Conservation (phyloP, 106 monocot species). For the Dendrobium huoshanense region DNA sequence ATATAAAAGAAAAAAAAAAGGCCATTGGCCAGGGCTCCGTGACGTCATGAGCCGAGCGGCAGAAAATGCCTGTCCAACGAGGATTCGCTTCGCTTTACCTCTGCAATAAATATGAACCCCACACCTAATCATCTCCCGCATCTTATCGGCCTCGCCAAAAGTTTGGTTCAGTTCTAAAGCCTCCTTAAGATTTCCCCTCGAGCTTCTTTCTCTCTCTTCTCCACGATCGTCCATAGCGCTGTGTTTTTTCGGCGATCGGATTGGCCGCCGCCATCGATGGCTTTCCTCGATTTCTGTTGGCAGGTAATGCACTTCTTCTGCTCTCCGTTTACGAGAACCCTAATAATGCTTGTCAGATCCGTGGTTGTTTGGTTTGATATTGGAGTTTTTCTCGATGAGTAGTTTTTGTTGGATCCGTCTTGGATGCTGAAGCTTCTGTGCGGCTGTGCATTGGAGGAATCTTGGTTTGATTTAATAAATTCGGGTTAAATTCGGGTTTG, state of each 20-base stretch:
- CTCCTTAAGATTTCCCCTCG: not conserved
- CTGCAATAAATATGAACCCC: not conserved
- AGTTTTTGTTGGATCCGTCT: not conserved
- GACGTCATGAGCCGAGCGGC: too few relatives aligned
- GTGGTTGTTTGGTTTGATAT: not conserved
- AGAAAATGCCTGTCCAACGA: too few relatives aligned
- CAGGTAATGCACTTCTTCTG: conserved; percentile 1
- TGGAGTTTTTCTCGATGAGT: not conserved
- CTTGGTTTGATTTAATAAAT: too few relatives aligned
- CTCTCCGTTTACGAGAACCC: not conserved
- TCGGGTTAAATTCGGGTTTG: too few relatives aligned
- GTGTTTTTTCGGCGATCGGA: not conserved
- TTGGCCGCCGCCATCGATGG: not conserved
- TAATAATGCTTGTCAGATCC: not conserved
- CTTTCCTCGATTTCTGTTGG: conserved; percentile 4
- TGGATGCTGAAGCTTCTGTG: not conserved
- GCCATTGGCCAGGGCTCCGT: too few relatives aligned
- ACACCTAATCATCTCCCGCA: not conserved
- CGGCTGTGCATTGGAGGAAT: not conserved
- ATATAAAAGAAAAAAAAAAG: too few relatives aligned
- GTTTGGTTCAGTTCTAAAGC: not conserved
- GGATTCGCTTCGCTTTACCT: too few relatives aligned
- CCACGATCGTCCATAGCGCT: not conserved
- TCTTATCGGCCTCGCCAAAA: not conserved
- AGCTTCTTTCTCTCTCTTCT: not conserved